Percentiles rank a stretch among this genome's conserved stretches.
Conservation (phyloP, 140 eudicot species). For the Stevia rebaudiana region DNA sequence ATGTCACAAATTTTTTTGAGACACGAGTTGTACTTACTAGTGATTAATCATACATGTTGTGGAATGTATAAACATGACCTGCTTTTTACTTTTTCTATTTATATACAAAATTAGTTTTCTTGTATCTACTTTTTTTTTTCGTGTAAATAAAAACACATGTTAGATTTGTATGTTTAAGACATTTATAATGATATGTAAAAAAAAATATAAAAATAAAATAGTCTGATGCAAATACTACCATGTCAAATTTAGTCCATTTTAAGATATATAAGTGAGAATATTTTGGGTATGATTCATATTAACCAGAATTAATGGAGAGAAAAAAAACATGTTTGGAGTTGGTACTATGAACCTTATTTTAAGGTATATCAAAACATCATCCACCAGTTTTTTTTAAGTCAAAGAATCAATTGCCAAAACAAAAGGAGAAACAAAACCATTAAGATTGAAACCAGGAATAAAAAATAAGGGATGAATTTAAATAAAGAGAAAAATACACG, state of each 20-base stretch:
- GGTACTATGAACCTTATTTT: constrained; percentile 14
- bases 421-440: constrained; percentile 1
- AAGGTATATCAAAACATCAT: constrained; percentile 18
- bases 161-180: too few relatives aligned
- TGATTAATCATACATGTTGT: too few relatives aligned
- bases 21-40: too few relatives aligned
- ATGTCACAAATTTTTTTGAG: too few relatives aligned
- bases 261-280: neutral
- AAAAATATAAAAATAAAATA: too few relatives aligned
- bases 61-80: too few relatives aligned
- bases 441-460: constrained; percentile 11
- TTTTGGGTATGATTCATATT: constrained; percentile 5
- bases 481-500: neutral
- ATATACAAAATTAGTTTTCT: too few relatives aligned
- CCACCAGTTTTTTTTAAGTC: constrained; percentile 17
- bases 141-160: neutral
- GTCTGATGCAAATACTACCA: too few relatives aligned
- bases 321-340: neutral
- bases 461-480: constrained; percentile 18
- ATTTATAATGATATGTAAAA: too few relatives aligned
- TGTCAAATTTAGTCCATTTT: neutral
- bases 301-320: constrained; percentile 1
- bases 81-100: too few relatives aligned
- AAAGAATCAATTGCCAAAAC: constrained; percentile 12
- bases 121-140: too few relatives aligned